Percentiles rank a stretch among this genome's conserved stretches.
These are phyloP conservation scores for Mortierella sp. DNA, from an alignment of 371 early-diverging fungal species.

Conservation along the genomic window DNA sequence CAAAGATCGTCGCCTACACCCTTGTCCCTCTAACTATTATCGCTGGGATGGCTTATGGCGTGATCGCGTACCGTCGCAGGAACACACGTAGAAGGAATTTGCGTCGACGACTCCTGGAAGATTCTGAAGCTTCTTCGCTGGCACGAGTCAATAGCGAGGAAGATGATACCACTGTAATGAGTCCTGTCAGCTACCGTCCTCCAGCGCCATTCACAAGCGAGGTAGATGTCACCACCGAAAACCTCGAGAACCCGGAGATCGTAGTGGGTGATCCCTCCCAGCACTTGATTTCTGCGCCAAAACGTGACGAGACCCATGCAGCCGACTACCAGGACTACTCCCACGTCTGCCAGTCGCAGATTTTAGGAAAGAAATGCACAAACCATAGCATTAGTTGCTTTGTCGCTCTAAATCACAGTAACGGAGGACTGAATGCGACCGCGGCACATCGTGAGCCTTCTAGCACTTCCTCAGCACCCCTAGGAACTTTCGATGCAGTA, in stretches of 20 bases:
- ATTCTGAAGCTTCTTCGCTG: constrained; percentile 19
- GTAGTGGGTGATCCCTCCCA: constrained; percentile 12
- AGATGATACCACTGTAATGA: constrained; percentile 31
- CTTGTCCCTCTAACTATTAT: constrained; percentile 35
- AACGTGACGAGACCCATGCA: constrained; percentile 30
- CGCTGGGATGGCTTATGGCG: constrained; percentile 28
- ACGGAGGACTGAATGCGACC: constrained; percentile 27
- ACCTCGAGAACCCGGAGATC: constrained; percentile 19
- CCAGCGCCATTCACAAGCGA: constrained; percentile 52
- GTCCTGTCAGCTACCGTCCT: constrained; percentile 43
- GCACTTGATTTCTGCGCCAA: constrained; percentile 40
- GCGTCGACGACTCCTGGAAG: constrained; percentile 35
- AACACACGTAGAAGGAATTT: constrained; percentile 18
- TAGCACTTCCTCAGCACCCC: not conserved
- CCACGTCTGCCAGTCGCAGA: constrained; percentile 46
- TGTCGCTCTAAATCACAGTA: constrained; percentile 46
- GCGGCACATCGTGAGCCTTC: constrained; percentile 22
- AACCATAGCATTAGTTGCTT: constrained; percentile 54
- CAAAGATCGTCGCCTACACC: constrained; percentile 29
- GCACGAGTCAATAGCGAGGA: not conserved
- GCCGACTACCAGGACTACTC: constrained; percentile 45
- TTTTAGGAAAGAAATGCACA: constrained; percentile 42
- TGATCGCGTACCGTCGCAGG: constrained; percentile 45
- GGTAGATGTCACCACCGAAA: constrained; percentile 43
- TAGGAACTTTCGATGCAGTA: not conserved